Percentiles rank a stretch among this genome's conserved stretches.
Evolutionary conservation across 1,284 basidiomycete genomes (phyloP).

Genomic region (Papiliotrema laurentii): DNA sequence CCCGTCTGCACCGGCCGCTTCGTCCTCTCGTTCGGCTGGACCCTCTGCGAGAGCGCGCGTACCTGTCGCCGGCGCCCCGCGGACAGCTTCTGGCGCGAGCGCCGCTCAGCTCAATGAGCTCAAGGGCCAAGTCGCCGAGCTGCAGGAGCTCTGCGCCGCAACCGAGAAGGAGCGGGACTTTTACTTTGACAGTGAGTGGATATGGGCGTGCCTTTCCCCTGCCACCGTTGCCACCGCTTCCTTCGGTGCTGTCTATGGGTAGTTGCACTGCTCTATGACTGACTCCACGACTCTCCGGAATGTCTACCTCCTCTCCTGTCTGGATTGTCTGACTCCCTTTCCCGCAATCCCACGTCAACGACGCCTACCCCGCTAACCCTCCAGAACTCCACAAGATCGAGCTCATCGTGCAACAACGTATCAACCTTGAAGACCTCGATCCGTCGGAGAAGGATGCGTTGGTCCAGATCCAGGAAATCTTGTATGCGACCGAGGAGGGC

Average conservation of each 20-base stretch:
- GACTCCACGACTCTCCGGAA: no score
- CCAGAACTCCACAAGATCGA: slow-evolving; percentile 92
- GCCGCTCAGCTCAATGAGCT: slow-evolving; percentile 53
- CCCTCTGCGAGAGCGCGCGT: slow-evolving; percentile 4
- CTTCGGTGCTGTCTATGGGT: neutral
- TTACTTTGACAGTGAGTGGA: slow-evolving; percentile 87
- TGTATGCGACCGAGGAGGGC: slow-evolving; percentile 88
- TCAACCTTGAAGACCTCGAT: slow-evolving; percentile 59
- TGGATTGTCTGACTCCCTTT: no score
- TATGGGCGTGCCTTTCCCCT: neutral
- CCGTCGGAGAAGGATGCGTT: slow-evolving; percentile 66
- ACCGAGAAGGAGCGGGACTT: slow-evolving; percentile 95
- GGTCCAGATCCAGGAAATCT: slow-evolving; percentile 81
- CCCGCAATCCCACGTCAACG: no score
- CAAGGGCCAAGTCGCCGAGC: slow-evolving; percentile 58
- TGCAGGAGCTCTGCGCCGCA: slow-evolving; percentile 76
- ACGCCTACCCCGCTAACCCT: slow-evolving; percentile 4
- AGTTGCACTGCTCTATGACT: neutral
- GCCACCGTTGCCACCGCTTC: neutral
- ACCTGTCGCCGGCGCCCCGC: slow-evolving; percentile 3
- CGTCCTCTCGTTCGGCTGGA: slow-evolving; percentile 3
- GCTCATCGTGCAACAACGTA: slow-evolving; percentile 75
- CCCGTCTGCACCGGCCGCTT: neutral
- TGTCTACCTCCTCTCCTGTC: no score
- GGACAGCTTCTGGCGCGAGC: slow-evolving; percentile 20